Conservation (phyloP, 2,329 filamentous ascomycete genomes). For the Ophiostoma ulmi region DNA sequence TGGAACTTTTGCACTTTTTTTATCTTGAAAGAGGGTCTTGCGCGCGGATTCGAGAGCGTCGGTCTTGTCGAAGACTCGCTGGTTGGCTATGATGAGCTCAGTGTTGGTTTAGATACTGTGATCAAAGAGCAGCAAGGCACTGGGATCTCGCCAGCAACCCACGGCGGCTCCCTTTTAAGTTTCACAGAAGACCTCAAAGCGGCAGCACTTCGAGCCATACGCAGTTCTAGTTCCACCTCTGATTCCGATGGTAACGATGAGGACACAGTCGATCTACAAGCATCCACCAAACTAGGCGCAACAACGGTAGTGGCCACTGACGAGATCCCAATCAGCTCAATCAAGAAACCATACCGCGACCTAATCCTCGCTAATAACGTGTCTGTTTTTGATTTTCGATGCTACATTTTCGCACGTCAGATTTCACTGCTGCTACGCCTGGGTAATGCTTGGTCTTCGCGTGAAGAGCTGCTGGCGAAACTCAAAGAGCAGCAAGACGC, state of each 20-base stretch:
- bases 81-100: constrained; percentile 90
- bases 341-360: constrained; percentile 78
- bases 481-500: constrained; percentile 58
- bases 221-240: constrained; percentile 30
- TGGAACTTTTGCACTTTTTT: constrained; percentile 99
- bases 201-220: constrained; percentile 49
- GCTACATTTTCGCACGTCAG: constrained; percentile 89
- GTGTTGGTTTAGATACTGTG: constrained; percentile 76
- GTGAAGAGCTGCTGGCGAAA: constrained; percentile 58
- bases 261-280: constrained; percentile 49
- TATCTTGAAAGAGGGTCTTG: constrained; percentile 90
- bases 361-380: constrained; percentile 93
- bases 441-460: constrained; percentile 64
- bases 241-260: constrained; percentile 37
- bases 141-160: constrained; percentile 55
- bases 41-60: constrained; percentile 90
- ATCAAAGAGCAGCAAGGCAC: constrained; percentile 61
- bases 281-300: constrained; percentile 23
- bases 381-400: constrained; percentile 90
- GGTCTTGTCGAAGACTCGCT: constrained; percentile 93
- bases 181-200: constrained; percentile 69
- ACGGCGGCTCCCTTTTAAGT: constrained; percentile 65
- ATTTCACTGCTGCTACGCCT: constrained; percentile 74
- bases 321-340: constrained; percentile 56
- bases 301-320: not conserved